Base-by-base conservation (phyloP, 257 asterid species). In the Pogostemon cablin region DNA sequence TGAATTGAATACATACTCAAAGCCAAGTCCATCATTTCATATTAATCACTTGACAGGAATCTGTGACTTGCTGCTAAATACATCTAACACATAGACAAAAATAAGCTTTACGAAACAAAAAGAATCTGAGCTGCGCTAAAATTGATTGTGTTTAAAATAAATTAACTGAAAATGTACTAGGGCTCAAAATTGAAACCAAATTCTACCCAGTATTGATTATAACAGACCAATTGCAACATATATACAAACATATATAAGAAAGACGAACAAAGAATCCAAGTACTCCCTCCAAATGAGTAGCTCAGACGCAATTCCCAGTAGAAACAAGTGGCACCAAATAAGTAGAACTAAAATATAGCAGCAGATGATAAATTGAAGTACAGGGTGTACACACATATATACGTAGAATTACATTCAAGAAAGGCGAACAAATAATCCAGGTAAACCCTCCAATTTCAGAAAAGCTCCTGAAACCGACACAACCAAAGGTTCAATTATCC, bases 1-100 rank as follows among this genome's bases (percentile, higher is more conserved):
- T 10, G 37, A 73, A 65, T 38, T 9, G 62, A 7, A 37, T 46
- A 69, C 72, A 10, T 5, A 41, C 65, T 15, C 32, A 71, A 48
- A 38, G 9, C 73, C 43, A 17, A 46, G 43, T 49, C 66, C 41
- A 68, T 43, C 50, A 54, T 52, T 63, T 53, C 48, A 17, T 69
- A 35, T 46, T 9, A 67, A 48, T 49, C 49, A 74, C 55, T 42
- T 15, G 40, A 59, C 38, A 37, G 15, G 48, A 44, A 66, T 35
- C 57, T 42, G 37, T n/a, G 42, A 15, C 34, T 53, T 47, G 7
- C 69, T 39, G 46, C 3, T 7, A 48, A 7, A 32, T 61, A 48
- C 44, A 67, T 20, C 7, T 38, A 57, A 55, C 66, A 47, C 17
- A 55, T 32, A 32, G 55, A 20, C 34, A 52, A 73, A 63, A 42